A percentile compares a stretch with the other conserved stretches of the same genome.
These are phyloP conservation scores for Suillus fuscotomentosus DNA, from an alignment of 768 basidiomycete species.

Conservation along the genomic window DNA sequence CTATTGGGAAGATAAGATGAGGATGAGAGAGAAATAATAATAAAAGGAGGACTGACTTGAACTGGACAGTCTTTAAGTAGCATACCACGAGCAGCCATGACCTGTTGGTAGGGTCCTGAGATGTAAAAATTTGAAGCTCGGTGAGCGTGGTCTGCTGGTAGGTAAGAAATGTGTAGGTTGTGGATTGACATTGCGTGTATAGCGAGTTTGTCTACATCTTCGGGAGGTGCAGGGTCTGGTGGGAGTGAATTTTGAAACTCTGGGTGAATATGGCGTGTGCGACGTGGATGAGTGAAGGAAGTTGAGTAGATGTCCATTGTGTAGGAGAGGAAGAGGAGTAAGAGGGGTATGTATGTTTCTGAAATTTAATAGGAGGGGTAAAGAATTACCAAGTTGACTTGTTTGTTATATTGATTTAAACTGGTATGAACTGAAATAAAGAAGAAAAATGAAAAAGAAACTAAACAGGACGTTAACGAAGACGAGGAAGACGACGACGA, in stretches of 20 bases:
- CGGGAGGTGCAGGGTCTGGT: slow-evolving; percentile 39
- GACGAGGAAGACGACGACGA: not conserved
- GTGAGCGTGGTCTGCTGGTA: slow-evolving; percentile 62
- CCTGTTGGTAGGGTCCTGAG: slow-evolving; percentile 89
- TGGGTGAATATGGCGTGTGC: slow-evolving; percentile 64
- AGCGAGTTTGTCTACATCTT: slow-evolving; percentile 77
- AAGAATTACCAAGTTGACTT: slow-evolving; percentile 9
- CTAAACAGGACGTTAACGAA: not conserved
- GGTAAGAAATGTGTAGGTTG: slow-evolving; percentile 81
- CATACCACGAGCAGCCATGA: slow-evolving; percentile 86
- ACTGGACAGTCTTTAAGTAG: slow-evolving; percentile 88
- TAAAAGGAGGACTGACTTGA: slow-evolving; percentile 47
- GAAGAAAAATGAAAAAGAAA: not conserved
- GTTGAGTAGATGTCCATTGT: slow-evolving; percentile 93
- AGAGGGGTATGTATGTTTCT: slow-evolving; percentile 8
- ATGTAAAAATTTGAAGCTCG: slow-evolving; percentile 87
- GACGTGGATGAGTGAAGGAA: slow-evolving; percentile 89
- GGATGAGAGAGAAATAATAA: slow-evolving; percentile 4
- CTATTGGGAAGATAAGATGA: slow-evolving; percentile 36
- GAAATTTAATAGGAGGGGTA: slow-evolving; percentile 5
- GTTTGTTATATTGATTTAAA: not conserved
- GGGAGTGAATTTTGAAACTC: slow-evolving; percentile 42
- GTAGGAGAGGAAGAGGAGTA: slow-evolving; percentile 7
- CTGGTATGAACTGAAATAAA: not conserved
- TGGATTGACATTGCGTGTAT: slow-evolving; percentile 79